phyloP scores from a whole-genome alignment of 2,329 filamentous ascomycete species.

The Alternaria dauci region DNA sequence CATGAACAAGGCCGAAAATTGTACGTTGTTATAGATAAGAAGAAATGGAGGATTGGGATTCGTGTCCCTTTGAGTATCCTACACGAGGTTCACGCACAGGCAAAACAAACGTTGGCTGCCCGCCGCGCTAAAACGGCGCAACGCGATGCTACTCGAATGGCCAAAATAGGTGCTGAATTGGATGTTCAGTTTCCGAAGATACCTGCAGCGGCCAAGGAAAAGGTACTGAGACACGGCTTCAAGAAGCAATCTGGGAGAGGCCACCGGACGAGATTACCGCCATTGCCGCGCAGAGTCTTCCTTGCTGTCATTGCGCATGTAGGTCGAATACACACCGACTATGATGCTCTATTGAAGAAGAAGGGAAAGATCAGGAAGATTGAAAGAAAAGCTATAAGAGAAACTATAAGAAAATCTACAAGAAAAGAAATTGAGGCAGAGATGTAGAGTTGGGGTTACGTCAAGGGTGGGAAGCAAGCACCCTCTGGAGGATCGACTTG shows the following conservation, averaged over 20 bases:
- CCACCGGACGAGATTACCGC: constrained; percentile 55
- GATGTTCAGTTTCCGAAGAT: constrained; percentile 53
- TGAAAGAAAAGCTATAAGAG: too few species aligned
- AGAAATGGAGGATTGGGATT: constrained; percentile 51
- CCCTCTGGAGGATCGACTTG: not conserved
- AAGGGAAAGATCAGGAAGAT: constrained; percentile 26
- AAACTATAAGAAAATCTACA: too few species aligned
- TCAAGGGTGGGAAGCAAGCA: constrained; percentile 26
- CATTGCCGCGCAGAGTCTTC: constrained; percentile 52
- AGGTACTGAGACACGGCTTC: constrained; percentile 55
- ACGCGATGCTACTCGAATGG: constrained; percentile 34
- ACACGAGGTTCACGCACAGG: constrained; percentile 48
- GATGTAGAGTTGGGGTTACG: constrained; percentile 38
- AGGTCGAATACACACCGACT: constrained; percentile 59
- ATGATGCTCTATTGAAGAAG: constrained; percentile 53
- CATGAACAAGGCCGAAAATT: constrained; percentile 37
- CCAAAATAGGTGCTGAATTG: constrained; percentile 45
- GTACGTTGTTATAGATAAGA: constrained; percentile 41
- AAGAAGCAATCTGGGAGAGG: constrained; percentile 59
- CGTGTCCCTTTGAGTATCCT: constrained; percentile 54
- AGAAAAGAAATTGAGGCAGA: constrained; percentile 31
- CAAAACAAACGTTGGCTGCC: constrained; percentile 51
- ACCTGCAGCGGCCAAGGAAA: constrained; percentile 46
- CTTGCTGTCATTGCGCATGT: constrained; percentile 61
- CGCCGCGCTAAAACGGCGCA: constrained; percentile 52